Percentiles rank a stretch among this genome's conserved stretches.
These are phyloP conservation scores for Gymnopus androsaceus DNA, from an alignment of 1,284 basidiomycete species.

Conservation along the genomic window DNA sequence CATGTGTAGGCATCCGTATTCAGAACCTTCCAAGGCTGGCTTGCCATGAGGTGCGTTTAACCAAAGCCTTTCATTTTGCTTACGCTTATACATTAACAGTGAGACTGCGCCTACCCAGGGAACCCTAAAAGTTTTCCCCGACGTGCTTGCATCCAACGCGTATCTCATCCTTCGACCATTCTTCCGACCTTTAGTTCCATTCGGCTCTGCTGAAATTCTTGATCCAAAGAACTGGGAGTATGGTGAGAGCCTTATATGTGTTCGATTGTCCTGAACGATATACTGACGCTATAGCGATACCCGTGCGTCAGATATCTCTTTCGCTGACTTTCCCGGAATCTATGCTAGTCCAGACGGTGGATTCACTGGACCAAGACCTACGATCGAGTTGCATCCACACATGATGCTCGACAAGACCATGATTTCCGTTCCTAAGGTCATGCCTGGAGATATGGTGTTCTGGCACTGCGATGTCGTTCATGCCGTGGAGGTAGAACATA, in stretches of 20 bases:
- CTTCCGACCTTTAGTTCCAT: constrained; percentile 59
- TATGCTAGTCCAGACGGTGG: neutral
- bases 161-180: constrained; percentile 86
- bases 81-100: neutral
- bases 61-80: too few relatives aligned
- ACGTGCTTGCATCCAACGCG: constrained; percentile 72
- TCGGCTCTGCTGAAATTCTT: constrained; percentile 13
- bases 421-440: constrained; percentile 72
- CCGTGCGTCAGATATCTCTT: constrained; percentile 4
- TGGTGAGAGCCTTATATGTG: neutral
- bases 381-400: constrained; percentile 61
- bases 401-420: constrained; percentile 70
- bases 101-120: constrained; percentile 64
- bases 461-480: constrained; percentile 89
- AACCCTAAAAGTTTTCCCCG: constrained; percentile 79
- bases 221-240: constrained; percentile 13
- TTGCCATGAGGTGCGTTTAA: constrained; percentile 15
- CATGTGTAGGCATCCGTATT: constrained; percentile 11
- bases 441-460: constrained; percentile 83
- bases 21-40: constrained; percentile 15
- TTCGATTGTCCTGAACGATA: too few relatives aligned
- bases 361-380: constrained; percentile 34
- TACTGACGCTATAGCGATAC: too few relatives aligned
- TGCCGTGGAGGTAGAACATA: constrained; percentile 74
- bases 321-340: constrained; percentile 8